Conservation (phyloP, 2,329 filamentous ascomycete genomes). For the Septoria petroselini region DNA sequence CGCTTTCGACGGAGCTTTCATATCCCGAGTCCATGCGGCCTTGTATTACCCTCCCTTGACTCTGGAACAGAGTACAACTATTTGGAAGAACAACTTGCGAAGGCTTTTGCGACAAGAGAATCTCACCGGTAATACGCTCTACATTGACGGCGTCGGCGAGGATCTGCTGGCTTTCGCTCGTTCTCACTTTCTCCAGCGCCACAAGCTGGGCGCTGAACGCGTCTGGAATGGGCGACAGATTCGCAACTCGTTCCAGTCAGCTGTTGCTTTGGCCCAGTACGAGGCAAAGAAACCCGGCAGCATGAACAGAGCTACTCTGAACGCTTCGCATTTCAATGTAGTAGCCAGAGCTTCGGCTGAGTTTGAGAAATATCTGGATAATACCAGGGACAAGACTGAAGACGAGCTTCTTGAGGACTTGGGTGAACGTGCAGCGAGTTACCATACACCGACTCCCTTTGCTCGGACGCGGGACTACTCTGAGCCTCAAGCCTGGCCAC, state of each 20-base stretch:
- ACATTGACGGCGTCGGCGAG: neutral
- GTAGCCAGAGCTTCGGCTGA: neutral
- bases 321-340: neutral
- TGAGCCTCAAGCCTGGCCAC: no score
- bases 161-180: neutral
- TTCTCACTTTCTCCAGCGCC: constrained; percentile 5
- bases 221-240: constrained; percentile 42
- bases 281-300: constrained; percentile 41
- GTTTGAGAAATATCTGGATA: neutral
- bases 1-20: constrained; percentile 39
- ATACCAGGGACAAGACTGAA: neutral
- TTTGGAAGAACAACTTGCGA: constrained; percentile 20
- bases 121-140: neutral
- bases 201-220: neutral
- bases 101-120: neutral
- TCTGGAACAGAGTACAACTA: constrained; percentile 41
- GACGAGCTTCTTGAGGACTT: neutral
- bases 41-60: constrained; percentile 39
- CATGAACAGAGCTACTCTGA: constrained; percentile 24
- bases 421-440: no score
- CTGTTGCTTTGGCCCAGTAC: constrained; percentile 36
- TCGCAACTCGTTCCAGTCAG: constrained; percentile 40
- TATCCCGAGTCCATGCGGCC: constrained; percentile 36
- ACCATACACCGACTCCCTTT: no score
- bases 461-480: no score